Conservation (phyloP, 306 rosid species). For the Lathyrus oleraceus region DNA sequence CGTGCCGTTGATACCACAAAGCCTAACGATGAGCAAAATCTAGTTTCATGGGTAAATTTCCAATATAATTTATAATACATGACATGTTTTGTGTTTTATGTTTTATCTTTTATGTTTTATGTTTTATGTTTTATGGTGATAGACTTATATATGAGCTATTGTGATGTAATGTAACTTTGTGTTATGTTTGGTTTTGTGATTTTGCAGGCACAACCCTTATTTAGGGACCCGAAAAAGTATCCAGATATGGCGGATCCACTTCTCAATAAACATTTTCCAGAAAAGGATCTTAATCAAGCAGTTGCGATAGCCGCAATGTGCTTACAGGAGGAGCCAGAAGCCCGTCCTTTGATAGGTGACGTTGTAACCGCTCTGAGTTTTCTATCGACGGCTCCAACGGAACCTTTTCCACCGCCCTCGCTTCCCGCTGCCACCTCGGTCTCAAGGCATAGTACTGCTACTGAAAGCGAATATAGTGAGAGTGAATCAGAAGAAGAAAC, state of each 20-base stretch:
- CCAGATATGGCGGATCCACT: constrained; percentile 83
- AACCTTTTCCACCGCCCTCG: constrained; percentile 28
- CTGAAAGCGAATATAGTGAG: constrained; percentile 5
- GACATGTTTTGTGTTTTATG: not conserved
- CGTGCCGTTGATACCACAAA: constrained; percentile 76
- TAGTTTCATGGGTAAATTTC: constrained; percentile 77
- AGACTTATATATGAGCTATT: not conserved
- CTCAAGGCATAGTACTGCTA: not conserved
- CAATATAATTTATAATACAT: not conserved
- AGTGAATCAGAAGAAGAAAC: constrained; percentile 13
- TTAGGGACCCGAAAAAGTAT: constrained; percentile 70
- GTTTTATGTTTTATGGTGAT: not conserved
- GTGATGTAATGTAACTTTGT: not conserved
- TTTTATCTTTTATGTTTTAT: not conserved
- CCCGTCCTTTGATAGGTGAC: constrained; percentile 82
- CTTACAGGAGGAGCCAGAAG: constrained; percentile 80
- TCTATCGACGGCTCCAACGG: constrained; percentile 50
- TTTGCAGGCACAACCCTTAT: constrained; percentile 84
- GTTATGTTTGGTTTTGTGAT: not conserved
- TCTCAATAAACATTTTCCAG: constrained; percentile 59
- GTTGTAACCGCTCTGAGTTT: constrained; percentile 73
- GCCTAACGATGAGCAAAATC: constrained; percentile 76
- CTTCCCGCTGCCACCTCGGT: constrained; percentile 18
- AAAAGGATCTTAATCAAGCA: constrained; percentile 83
- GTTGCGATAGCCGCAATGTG: constrained; percentile 95